Base-by-base conservation (phyloP, 257 asterid species). In the Nicotiana sylvestris region DNA sequence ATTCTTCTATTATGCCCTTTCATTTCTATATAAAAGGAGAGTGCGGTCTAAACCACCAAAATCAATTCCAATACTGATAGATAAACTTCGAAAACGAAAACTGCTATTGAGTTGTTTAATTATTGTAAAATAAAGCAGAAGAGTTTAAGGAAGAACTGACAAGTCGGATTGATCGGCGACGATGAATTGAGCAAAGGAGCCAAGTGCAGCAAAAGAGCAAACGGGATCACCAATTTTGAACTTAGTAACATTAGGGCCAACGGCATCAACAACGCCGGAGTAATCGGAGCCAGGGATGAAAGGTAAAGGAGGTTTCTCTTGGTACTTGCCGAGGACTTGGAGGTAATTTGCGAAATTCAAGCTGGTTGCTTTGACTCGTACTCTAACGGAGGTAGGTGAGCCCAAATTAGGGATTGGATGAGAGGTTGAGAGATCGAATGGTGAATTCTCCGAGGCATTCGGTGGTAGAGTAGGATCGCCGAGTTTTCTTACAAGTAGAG, bases 341-440 rank as follows among this genome's bases (percentile, higher is more conserved):
- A 96, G 94, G 91, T 92, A 94, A 88, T 92, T 96, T 46, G 99
- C 99, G 89, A 86, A 96, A 86, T 96, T 96, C 91, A 96, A 87
- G 90, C 98, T 93, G 25, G 97, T 93, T 30, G 99, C 93, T 86
- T 87, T 92, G 82, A 96, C 93, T 70, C 95, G 91, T 84, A 96
- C 84, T 61, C 98, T 89, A 27, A 94, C 91, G 1, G 98, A 88
- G 21, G 92, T 94, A 21, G 93, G 91, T 0, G 93, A 86, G 17
- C 66, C 78, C 57, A 96, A 91, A 49, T 89, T 89, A 60, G 99
- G 98, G 76, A 96, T 88, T 39, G 96, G 97, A 79, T 90, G 83
- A 27, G 88, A 46, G 13, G 85, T 84, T 68, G 94, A 77, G 37
- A 91, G 74, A 66, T 90, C 85, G 2, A 94, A 89, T 9, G 99